Conservation (phyloP, 164 flowering plant species). For the Aristolochia fimbriata region DNA sequence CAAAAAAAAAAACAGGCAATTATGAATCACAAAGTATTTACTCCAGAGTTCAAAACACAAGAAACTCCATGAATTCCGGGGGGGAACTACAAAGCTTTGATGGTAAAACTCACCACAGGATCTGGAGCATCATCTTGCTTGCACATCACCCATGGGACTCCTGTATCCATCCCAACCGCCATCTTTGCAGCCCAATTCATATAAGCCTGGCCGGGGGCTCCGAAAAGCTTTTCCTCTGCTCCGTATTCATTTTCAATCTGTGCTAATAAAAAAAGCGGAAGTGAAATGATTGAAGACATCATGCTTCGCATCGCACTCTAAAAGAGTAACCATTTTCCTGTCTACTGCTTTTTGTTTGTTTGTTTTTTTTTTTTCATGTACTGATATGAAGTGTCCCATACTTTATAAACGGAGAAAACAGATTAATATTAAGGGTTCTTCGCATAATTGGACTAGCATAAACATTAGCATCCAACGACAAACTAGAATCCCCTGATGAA, state of each 20-base stretch:
- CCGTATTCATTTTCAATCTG: slow-evolving; percentile 80
- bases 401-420: too few species aligned
- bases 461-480: too few species aligned
- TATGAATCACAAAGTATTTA: neutral
- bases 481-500: too few species aligned
- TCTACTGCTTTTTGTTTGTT: too few species aligned
- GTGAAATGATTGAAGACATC: neutral
- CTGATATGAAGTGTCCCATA: too few species aligned
- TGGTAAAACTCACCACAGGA: slow-evolving; percentile 39
- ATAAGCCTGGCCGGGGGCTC: slow-evolving; percentile 51
- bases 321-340: too few species aligned
- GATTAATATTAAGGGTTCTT: too few species aligned
- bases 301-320: too few species aligned
- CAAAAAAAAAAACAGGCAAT: neutral
- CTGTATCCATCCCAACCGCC: slow-evolving; percentile 51
- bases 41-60: neutral
- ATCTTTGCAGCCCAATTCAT: slow-evolving; percentile 66
- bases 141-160: slow-evolving; percentile 86
- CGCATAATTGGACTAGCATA: too few species aligned
- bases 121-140: slow-evolving; percentile 76
- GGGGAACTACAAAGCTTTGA: neutral
- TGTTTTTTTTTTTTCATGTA: too few species aligned
- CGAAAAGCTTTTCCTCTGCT: slow-evolving; percentile 26
- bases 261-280: neutral
- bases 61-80: neutral